These are phyloP conservation scores for Mortierella sp. DNA, from an alignment of 371 early-diverging fungal species.

Conservation along the genomic window DNA sequence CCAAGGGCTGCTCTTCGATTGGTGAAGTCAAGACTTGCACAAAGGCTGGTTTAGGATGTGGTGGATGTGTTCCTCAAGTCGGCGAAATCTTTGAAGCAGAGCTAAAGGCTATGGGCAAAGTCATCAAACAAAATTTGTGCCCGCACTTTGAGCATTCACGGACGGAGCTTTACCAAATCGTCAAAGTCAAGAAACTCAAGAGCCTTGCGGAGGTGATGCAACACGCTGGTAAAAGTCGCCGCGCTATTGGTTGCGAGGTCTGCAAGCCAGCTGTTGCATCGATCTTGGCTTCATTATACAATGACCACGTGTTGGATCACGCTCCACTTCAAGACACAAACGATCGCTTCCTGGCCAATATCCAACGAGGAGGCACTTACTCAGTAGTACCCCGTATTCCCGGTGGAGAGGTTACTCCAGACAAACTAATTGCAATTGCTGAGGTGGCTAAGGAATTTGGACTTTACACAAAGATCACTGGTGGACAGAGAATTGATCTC, in stretches of 20 bases:
- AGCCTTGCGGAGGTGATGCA: constrained; percentile 65
- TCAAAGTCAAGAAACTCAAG: constrained; percentile 66
- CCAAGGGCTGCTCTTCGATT: constrained; percentile 62
- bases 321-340: constrained; percentile 76
- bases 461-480: constrained; percentile 76
- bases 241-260: constrained; percentile 66
- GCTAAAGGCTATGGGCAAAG: constrained; percentile 68
- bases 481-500: constrained; percentile 76
- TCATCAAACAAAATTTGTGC: constrained; percentile 66
- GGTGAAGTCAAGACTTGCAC: constrained; percentile 70
- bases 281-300: constrained; percentile 76
- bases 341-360: constrained; percentile 78
- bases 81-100: constrained; percentile 71
- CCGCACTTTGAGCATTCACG: constrained; percentile 73
- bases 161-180: constrained; percentile 72
- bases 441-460: constrained; percentile 71
- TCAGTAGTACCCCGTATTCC: constrained; percentile 77
- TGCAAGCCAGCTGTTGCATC: constrained; percentile 77
- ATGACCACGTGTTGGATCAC: constrained; percentile 72
- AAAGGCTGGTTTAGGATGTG: constrained; percentile 71
- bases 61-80: constrained; percentile 74
- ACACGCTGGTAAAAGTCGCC: constrained; percentile 58
- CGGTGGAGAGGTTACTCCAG: constrained; percentile 78
- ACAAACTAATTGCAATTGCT: constrained; percentile 70
- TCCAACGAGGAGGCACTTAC: constrained; percentile 78